Evolutionary conservation across 192 early-diverging fungal genomes (phyloP), one percentile per base, ranked within the genome.

Genomic region (Umbelopsis vinacea): DNA sequence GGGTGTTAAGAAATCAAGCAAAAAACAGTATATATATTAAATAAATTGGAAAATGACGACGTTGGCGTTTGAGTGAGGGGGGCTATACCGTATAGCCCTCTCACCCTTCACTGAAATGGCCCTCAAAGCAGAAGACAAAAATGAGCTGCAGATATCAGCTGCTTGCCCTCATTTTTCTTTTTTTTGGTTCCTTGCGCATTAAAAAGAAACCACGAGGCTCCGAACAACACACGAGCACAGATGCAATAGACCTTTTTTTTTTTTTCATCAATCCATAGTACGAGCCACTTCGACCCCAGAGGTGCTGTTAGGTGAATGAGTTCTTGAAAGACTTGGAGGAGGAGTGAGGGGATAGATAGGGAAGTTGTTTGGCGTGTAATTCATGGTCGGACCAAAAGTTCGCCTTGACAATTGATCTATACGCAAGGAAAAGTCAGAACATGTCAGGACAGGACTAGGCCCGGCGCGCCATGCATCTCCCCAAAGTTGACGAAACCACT

Each of bases 301-400:
- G 19, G 57, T 37, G 19, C 57, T 63, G 19, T 63, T 63, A 35
- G 68, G 68, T 46, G 74, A 74, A 52, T 52, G 45, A 24, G 67
- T 69, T 45, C 74, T 68, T 40, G 74, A 66, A 23, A 66, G 69
- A 47, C 50, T 71, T 48, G 55, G 17, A 52, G 77, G 77, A 47
- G 79, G 75, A 24, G 79, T 80, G 3, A 80, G 55, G 17, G 79
- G 79, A 54, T 80, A 80, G 47, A 80, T 80, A 15, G 79, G 79
- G 29, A 72, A 80, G 11, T 67, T 72, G 29, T 71, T 71, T 21
- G 72, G 26, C 45, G 71, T 46, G 63, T 80, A 80, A 14, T 73
- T 72, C 68, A 76, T 67, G 17, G 68, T 23, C 53, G 71, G 54
- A 19, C 74, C 68, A 60, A 80, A 80, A 14, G 79, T 80, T 7